Conservation (phyloP, 2,329 filamentous ascomycete genomes). For the Botrytis sinoallii region DNA sequence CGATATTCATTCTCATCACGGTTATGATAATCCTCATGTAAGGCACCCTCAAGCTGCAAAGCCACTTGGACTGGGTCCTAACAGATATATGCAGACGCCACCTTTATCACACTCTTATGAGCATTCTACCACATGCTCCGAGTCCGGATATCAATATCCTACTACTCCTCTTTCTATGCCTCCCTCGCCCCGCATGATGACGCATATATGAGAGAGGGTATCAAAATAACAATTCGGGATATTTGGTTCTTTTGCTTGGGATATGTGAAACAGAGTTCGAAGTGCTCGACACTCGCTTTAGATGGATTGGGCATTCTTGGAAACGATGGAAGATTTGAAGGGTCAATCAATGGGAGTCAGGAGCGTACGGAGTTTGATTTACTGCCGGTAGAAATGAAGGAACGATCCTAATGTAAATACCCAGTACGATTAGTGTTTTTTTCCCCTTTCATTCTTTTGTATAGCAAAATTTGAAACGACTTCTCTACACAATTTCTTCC, state of each 20-base stretch:
- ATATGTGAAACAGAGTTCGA: constrained; percentile 33
- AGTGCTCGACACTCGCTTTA: constrained; percentile 38
- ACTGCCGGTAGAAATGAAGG: constrained; percentile 19
- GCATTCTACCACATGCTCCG: constrained; percentile 61
- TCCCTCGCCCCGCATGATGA: constrained; percentile 57
- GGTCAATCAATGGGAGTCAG: constrained; percentile 31
- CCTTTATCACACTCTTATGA: constrained; percentile 73
- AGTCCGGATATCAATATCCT: constrained; percentile 60
- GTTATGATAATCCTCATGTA: constrained; percentile 75
- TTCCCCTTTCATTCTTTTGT: constrained; percentile 1
- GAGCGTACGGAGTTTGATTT: constrained; percentile 25
- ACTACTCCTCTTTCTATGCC: constrained; percentile 73
- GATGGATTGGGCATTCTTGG: constrained; percentile 24
- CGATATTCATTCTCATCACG: constrained; percentile 57
- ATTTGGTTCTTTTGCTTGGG: constrained; percentile 20
- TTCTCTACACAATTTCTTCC: constrained; percentile 1
- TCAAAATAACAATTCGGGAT: constrained; percentile 17
- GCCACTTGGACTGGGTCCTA: constrained; percentile 23
- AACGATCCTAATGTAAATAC: constrained; percentile 31
- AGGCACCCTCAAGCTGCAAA: constrained; percentile 46
- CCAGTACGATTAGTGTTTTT: constrained; percentile 23
- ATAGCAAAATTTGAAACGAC: constrained; percentile 14
- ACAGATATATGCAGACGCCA: constrained; percentile 58
- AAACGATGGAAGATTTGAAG: constrained; percentile 25
- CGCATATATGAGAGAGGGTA: constrained; percentile 29